These are phyloP conservation scores for Barnettozyma hawaiiensis DNA, from an alignment of 1,139 yeast species.

Conservation along the genomic window DNA sequence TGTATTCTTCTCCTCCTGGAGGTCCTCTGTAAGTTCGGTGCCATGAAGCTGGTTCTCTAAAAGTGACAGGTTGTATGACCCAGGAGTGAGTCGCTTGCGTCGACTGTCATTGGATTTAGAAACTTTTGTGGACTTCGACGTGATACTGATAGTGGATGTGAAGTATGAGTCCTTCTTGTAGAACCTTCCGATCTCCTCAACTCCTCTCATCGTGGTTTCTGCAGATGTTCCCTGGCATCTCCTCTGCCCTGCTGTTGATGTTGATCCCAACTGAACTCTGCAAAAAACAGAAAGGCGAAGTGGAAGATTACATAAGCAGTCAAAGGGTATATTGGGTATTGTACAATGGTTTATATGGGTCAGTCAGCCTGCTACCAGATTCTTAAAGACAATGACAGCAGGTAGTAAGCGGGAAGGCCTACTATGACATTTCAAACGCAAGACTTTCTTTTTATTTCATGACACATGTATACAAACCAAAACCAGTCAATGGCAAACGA, in stretches of 20 bases:
- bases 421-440: neutral
- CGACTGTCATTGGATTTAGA: slow-evolving; percentile 14
- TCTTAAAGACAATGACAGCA: too few relatives aligned
- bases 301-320: too few relatives aligned
- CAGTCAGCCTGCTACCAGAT: too few relatives aligned
- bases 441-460: neutral
- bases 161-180: slow-evolving; percentile 22
- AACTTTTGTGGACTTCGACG: slow-evolving; percentile 14
- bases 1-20: slow-evolving; percentile 31
- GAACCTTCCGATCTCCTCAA: slow-evolving; percentile 20
- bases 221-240: too few relatives aligned
- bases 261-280: too few relatives aligned
- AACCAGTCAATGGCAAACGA: slow-evolving; percentile 1
- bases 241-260: too few relatives aligned
- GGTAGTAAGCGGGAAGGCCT: too few relatives aligned
- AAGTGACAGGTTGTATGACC: slow-evolving; percentile 24
- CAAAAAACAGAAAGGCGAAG: too few relatives aligned
- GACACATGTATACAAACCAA: slow-evolving; percentile 3
- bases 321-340: too few relatives aligned
- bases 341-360: too few relatives aligned
- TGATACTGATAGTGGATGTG: slow-evolving; percentile 22
- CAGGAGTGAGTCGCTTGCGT: slow-evolving; percentile 24
- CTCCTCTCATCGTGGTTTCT: slow-evolving; percentile 8
- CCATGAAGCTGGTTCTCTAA: slow-evolving; percentile 25
- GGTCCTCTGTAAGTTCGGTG: slow-evolving; percentile 23